Evolutionary conservation across 2,329 filamentous ascomycete genomes (phyloP).

Genomic region (Parastagonospora nodorum): DNA sequence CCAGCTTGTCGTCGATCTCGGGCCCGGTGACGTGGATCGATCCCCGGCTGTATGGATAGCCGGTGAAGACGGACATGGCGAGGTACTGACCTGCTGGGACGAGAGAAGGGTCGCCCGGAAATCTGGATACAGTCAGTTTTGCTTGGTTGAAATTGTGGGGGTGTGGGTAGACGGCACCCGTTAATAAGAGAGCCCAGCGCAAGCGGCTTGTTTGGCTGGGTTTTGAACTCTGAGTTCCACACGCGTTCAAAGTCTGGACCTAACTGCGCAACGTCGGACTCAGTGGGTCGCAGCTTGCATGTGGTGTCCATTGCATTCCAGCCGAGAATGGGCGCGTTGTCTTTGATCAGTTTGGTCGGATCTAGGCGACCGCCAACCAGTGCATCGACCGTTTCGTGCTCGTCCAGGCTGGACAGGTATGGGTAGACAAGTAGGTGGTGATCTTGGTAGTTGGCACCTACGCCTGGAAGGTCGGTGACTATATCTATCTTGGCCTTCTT

Average conservation of each 20-base stretch:
- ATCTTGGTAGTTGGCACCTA: slow-evolving; percentile 70
- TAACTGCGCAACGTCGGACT: slow-evolving; percentile 57
- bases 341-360: slow-evolving; percentile 51
- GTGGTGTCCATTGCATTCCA: slow-evolving; percentile 64
- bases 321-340: slow-evolving; percentile 58
- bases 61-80: slow-evolving; percentile 58
- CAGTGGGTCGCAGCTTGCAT: slow-evolving; percentile 61
- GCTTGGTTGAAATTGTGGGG: not conserved
- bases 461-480: slow-evolving; percentile 62
- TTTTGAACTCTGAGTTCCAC: slow-evolving; percentile 62
- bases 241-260: slow-evolving; percentile 58
- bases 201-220: slow-evolving; percentile 53
- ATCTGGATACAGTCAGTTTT: slow-evolving; percentile 22
- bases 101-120: slow-evolving; percentile 31
- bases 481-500: slow-evolving; percentile 57
- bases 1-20: slow-evolving; percentile 51
- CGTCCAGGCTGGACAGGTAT: slow-evolving; percentile 54
- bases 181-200: slow-evolving; percentile 51
- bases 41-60: slow-evolving; percentile 66
- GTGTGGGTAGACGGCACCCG: slow-evolving; percentile 26
- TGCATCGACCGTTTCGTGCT: slow-evolving; percentile 59
- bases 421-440: slow-evolving; percentile 61
- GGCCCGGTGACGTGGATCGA: slow-evolving; percentile 62
- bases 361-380: slow-evolving; percentile 56
- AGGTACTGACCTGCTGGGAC: slow-evolving; percentile 56